Percentiles rank a stretch among this genome's conserved stretches.
These are phyloP conservation scores for Fusarium sp. DNA, from an alignment of 2,329 filamentous ascomycete species.

Conservation along the genomic window DNA sequence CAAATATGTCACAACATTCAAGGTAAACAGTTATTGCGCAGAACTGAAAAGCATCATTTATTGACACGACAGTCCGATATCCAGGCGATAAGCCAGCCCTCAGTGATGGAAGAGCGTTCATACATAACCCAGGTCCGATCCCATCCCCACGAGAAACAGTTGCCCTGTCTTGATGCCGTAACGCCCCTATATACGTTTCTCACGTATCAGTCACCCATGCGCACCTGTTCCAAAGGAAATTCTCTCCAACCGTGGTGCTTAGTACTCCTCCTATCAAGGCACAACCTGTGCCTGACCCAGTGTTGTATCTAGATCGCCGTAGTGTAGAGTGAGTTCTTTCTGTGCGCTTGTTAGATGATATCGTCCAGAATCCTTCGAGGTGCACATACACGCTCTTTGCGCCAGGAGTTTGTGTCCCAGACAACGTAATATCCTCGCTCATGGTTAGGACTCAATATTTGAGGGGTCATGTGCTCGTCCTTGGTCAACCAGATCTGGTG, in stretches of 20 bases:
- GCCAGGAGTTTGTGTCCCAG: constrained; percentile 70
- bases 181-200: constrained; percentile 42
- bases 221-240: constrained; percentile 16
- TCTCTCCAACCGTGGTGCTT: constrained; percentile 13
- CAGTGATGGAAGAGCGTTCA: constrained; percentile 42
- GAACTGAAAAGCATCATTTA: constrained; percentile 41
- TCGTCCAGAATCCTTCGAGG: constrained; percentile 17
- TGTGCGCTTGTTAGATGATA: constrained; percentile 40
- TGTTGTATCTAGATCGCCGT: constrained; percentile 66
- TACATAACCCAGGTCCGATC: constrained; percentile 44
- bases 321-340: constrained; percentile 69
- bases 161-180: constrained; percentile 43
- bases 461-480: constrained; percentile 71
- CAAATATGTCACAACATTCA: not conserved
- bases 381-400: constrained; percentile 66
- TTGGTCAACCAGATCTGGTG: constrained; percentile 72
- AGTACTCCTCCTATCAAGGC: constrained; percentile 28
- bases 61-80: constrained; percentile 37
- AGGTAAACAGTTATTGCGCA: constrained; percentile 1
- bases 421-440: constrained; percentile 73
- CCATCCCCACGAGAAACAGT: constrained; percentile 43
- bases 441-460: constrained; percentile 63
- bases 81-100: constrained; percentile 40
- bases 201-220: constrained; percentile 30
- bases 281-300: constrained; percentile 45